Base-by-base conservation (phyloP, 1,139 yeast genomes). In the Saccharomyces hybrid region DNA sequence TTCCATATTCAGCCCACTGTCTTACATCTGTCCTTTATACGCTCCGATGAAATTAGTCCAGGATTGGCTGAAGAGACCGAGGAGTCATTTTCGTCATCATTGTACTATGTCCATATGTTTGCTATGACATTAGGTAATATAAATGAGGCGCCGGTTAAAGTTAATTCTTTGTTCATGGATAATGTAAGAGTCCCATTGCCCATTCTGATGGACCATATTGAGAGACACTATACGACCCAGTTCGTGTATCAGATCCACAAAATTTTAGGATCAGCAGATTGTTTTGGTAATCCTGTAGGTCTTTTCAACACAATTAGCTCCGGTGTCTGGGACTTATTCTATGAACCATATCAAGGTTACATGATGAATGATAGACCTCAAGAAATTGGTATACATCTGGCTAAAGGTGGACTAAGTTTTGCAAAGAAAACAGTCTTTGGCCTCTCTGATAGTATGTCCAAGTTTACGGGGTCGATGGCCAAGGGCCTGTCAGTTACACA, bases 121-220 rank as follows among this genome's bases (percentile, higher is more conserved):
- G 90, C 98, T 0, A 91, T 91, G 98, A 96, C 99, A 0, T 82
- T 95, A 60, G 99, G 99, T 29, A 95, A 93, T 69, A 88, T 95
- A 56, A 91, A 93, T 65, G 98, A 93, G 71, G 99, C 99, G 0
- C 99, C 99, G 2, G 88, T 95, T 44, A 82, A 86, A 63, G 74
- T 95, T 65, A 89, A 93, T 66, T 93, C 99, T 0, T 75, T 95
- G 60, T 80, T 89, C 57, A 79, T 93, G 68, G 97, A 90, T 64
- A 95, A 95, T 67, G 83, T 91, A 13, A 78, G 97, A 59, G 95
- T 90, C 1, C 96, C 97, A 4, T 69, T 86, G 7, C 90, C 95
- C 2, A 76, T 86, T 48, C 76, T 95, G 60, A 56, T 82, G 31
- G 87, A 85, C 57, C 84, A 89, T 20, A 78, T 93, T 38, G 78